Evolutionary conservation across 2,329 filamentous ascomycete species (phyloP), one percentile per base, ranked within the genome.

Genomic region (Alternaria brassicicola): DNA sequence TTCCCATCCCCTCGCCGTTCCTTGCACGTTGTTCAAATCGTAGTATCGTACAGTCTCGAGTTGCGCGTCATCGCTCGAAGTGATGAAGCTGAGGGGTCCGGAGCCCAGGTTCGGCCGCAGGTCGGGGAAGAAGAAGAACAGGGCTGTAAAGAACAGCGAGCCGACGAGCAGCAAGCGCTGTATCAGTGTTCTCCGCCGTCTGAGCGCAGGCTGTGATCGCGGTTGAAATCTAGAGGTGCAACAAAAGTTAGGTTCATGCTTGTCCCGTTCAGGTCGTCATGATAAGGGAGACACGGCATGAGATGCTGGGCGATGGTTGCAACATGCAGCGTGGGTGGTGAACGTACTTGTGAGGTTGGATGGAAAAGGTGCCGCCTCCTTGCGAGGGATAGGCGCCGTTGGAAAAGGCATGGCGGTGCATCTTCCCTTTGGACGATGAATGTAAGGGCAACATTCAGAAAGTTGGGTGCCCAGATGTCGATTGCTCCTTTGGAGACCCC

Each of bases 1-100:
- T 78, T 98, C 94, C 95, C 95, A 99, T 6, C 95, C 96, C 65
- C 91, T 88, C 51, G 91, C 92, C 7, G 93, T 95, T 43, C 95
- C 95, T 75, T 95, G 90, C 6, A 96, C 92, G 75, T 95, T 92
- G 66, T 89, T 90, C 63, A 99, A 84, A 76, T 99, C 95, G 79
- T 98, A 98, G 80, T 99, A 98, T 76, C 94, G 91, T 60, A 99
- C 91, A 1, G 94, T 98, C 77, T 98, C 92, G 57, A 98, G 87
- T 72, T 96, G 89, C 63, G 92, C 86, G 66, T 91, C 88, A 51
- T 89, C 87, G 51, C 82, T 80, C 21, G 84, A 81, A 36, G 88
- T 87, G 49, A 93, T 80, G 33, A 94, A 83, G 28, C 90, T 91
- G 47, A 96, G 82, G 1, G 90, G 73, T 81, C 84, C 74, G 81